These are phyloP conservation scores for Fraxinus albicans DNA, from an alignment of 305 asterid species.

Conservation along the genomic window DNA sequence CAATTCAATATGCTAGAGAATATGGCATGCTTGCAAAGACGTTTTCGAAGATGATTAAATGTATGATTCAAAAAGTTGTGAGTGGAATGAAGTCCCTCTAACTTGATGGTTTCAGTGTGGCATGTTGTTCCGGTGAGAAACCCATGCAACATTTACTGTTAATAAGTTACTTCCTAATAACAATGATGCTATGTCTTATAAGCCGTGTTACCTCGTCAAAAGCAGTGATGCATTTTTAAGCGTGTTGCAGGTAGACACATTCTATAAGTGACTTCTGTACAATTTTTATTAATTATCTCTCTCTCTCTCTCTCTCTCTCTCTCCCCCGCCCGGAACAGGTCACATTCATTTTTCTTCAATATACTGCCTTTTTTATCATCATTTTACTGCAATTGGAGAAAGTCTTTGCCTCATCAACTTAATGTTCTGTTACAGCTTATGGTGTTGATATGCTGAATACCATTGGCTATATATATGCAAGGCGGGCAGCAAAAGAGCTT, in stretches of 20 bases:
- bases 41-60: neutral
- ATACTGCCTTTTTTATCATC: conserved; percentile 10
- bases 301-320: no score
- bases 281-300: neutral
- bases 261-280: neutral
- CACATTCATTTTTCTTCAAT: neutral
- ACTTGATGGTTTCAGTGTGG: neutral
- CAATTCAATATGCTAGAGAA: neutral
- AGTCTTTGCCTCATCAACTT: conserved; percentile 17
- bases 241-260: conserved; percentile 1
- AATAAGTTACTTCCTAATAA: conserved; percentile 13
- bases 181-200: neutral
- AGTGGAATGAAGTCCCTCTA: neutral
- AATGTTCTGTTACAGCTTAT: conserved; percentile 61
- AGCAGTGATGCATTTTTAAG: neutral
- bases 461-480: conserved; percentile 89
- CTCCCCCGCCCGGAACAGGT: neutral
- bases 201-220: neutral
- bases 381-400: conserved; percentile 4
- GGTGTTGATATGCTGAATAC: conserved; percentile 98
- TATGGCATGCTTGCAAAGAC: neutral
- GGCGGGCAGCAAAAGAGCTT: conserved; percentile 98
- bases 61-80: neutral
- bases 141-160: conserved; percentile 13
- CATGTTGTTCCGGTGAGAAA: conserved; percentile 6